Evolutionary conservation across 2,329 filamentous ascomycete species (phyloP), one percentile per base, ranked within the genome.

Genomic region (Alternaria arbusti): DNA sequence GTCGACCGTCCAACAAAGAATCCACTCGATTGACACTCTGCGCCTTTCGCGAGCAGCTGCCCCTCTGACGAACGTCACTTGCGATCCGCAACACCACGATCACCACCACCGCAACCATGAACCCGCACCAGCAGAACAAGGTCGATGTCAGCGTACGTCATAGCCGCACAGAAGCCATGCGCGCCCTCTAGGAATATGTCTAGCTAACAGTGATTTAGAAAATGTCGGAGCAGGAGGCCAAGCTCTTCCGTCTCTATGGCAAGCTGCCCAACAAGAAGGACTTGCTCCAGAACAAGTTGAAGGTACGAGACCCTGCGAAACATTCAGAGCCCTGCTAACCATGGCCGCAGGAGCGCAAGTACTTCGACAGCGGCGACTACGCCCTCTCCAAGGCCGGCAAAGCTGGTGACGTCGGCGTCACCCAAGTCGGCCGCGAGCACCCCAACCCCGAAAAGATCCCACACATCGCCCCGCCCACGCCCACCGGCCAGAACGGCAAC

Each of bases 101-200:
- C 57, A 44, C 15, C 54, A 57, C 64, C 44, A 44, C 69, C 70
- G 67, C 70, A 71, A 74, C 68, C 70, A 96, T 98, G 93, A 97
- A 97, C 82, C 95, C 95, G 74, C 93, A 94, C 82, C 93, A 97
- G 87, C 94, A 97, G 88, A 97, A 97, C 87, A 98, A 99, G 87
- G 88, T 98, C 77, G 96, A 99, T 83, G 87, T 97, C 83, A 94
- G 88, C 86, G 96, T 97, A 85, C 85, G 92, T 88, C 67, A 70
- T 70, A 59, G 32, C 45, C 61, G 65, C 67, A 40, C 67, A 40
- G n/a, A 17, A 40, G 15, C 64, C 70, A 57, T 65, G 66, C 66
- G 62, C 65, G 54, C 36, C 59, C 45, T 54, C 22, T 25, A 40
- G 32, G 30, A 28, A 54, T 20, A 28, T 28, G 52, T 26, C 43